These are phyloP conservation scores for Apophysomyces ossiformis DNA, from an alignment of 371 early-diverging fungal genomes.

Conservation along the genomic window DNA sequence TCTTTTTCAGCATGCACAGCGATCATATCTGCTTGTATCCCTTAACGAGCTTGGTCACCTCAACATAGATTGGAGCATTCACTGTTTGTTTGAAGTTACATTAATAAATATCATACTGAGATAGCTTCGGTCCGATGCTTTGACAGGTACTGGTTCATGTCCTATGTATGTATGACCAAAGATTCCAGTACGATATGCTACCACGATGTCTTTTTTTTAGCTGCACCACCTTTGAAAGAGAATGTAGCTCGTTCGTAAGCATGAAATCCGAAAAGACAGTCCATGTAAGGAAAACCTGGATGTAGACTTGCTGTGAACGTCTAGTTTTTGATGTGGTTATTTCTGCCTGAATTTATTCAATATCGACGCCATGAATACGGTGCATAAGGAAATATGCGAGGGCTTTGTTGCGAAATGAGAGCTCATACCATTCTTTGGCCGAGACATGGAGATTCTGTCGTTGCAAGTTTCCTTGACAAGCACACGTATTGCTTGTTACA, in stretches of 20 bases:
- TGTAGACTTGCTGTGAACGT: neutral
- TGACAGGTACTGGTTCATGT: constrained; percentile 1
- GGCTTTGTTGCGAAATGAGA: too few relatives aligned
- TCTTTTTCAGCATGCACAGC: neutral
- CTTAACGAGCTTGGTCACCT: neutral
- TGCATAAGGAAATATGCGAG: too few relatives aligned
- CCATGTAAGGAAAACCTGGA: neutral
- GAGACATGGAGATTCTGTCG: too few relatives aligned
- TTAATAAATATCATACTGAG: neutral
- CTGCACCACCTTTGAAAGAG: neutral
- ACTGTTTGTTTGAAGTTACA: neutral
- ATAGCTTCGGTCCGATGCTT: neutral
- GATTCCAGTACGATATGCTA: neutral
- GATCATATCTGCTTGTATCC: neutral
- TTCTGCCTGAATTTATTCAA: too few relatives aligned
- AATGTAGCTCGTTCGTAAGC: neutral
- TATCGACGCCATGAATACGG: too few relatives aligned
- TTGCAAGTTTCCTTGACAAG: too few relatives aligned
- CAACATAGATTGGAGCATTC: neutral
- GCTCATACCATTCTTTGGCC: too few relatives aligned
- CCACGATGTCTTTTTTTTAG: neutral
- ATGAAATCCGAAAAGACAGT: neutral
- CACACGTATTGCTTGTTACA: neutral
- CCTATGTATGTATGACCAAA: neutral
- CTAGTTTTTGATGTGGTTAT: neutral